Evolutionary conservation across 441 rosid genomes (phyloP).

Genomic region (Jatropha multifida): DNA sequence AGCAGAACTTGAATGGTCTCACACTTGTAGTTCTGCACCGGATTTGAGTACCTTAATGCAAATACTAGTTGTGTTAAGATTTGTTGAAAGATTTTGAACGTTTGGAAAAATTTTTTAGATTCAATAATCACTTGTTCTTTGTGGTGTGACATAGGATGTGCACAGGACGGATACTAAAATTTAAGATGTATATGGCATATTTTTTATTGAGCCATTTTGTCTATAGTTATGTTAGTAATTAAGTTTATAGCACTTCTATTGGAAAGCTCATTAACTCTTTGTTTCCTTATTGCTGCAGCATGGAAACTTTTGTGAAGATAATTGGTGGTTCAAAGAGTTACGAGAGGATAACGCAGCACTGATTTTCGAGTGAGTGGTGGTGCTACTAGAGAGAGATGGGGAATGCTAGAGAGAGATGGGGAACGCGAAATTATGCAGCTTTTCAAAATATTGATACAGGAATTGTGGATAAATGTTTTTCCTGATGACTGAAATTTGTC

Average conservation of each 20-base stretch:
- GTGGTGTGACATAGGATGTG: not conserved
- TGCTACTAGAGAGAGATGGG: constrained; percentile 7
- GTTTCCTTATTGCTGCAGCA: constrained; percentile 33
- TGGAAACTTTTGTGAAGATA: constrained; percentile 54
- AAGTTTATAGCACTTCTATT: not conserved
- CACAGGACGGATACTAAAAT: not conserved
- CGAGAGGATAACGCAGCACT: constrained; percentile 24
- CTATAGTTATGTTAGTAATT: not conserved
- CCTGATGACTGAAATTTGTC: constrained; percentile 31
- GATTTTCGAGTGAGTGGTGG: constrained; percentile 14
- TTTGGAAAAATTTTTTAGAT: not conserved
- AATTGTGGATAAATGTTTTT: constrained; percentile 32
- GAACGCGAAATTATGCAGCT: constrained; percentile 3
- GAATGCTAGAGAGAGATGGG: constrained; percentile 4
- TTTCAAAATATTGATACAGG: constrained; percentile 27
- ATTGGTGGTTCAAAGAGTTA: not conserved
- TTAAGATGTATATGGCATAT: not conserved
- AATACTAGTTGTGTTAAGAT: not conserved
- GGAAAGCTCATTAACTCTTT: not conserved
- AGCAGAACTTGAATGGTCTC: not conserved
- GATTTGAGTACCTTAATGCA: not conserved
- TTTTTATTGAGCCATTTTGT: not conserved
- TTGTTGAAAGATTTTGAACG: not conserved
- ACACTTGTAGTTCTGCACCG: not conserved
- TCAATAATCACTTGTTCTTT: not conserved